Conservation (phyloP, 495 filamentous ascomycete species). For the Sporormia fimetaria region DNA sequence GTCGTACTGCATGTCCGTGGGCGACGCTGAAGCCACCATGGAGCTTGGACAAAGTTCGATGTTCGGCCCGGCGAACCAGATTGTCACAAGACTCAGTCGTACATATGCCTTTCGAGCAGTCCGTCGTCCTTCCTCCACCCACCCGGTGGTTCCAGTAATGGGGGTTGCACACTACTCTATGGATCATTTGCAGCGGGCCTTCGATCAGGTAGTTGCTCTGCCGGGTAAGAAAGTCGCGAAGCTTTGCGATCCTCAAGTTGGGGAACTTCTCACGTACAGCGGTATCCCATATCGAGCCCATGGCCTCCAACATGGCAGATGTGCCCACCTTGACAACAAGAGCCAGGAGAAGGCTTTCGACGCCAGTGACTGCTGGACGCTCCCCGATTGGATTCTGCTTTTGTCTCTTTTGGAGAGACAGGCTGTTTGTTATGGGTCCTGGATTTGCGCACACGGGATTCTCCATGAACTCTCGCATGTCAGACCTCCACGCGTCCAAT, state of each 20-base stretch:
- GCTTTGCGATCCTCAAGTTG: neutral
- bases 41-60: neutral
- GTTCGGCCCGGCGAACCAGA: neutral
- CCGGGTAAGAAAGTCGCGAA: neutral
- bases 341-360: neutral
- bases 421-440: neutral
- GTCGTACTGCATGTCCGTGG: too few species aligned
- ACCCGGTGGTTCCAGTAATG: neutral
- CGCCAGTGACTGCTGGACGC: neutral
- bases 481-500: neutral
- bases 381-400: neutral
- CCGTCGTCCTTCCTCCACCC: neutral
- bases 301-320: neutral
- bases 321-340: neutral
- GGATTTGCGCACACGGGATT: neutral
- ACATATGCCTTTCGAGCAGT: neutral
- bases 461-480: neutral
- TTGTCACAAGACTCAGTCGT: neutral
- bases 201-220: neutral
- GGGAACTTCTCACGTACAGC: neutral
- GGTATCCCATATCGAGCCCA: neutral
- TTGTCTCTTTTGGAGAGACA: neutral
- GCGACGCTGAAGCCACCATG: too few species aligned
- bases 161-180: slow-evolving; percentile 1
- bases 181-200: neutral